phyloP scores from a whole-genome alignment of 805 yeast species.

The Starmerella stellata region DNA sequence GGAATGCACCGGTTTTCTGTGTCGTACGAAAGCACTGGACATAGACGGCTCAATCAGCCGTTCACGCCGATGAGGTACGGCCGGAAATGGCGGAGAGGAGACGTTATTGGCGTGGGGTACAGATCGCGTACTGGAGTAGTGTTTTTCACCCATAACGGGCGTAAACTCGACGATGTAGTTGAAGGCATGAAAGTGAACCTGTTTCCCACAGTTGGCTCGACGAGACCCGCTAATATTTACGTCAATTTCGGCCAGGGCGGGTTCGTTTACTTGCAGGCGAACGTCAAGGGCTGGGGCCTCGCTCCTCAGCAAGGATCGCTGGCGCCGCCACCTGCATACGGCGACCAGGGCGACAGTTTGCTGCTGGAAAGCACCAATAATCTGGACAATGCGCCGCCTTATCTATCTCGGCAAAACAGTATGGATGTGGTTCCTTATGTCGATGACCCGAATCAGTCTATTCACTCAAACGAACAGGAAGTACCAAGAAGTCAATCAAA shows the following conservation, averaged over 20 bases:
- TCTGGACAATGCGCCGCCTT: neutral
- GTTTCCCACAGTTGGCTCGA: constrained; percentile 82
- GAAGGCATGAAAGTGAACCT: constrained; percentile 54
- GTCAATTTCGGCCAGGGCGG: constrained; percentile 83
- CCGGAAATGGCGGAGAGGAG: constrained; percentile 48
- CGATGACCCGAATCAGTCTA: neutral
- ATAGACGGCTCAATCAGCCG: constrained; percentile 63
- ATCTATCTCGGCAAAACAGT: neutral
- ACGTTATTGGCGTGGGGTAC: constrained; percentile 84
- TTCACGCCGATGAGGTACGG: constrained; percentile 32
- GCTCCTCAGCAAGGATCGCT: constrained; percentile 79
- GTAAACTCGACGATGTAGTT: constrained; percentile 64
- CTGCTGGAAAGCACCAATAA: constrained; percentile 26
- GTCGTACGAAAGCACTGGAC: constrained; percentile 75
- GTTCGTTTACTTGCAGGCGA: constrained; percentile 76
- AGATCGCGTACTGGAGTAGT: constrained; percentile 66
- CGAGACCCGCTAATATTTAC: constrained; percentile 62
- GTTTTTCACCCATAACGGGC: constrained; percentile 89
- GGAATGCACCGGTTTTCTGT: constrained; percentile 76
- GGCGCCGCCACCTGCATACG: constrained; percentile 88
- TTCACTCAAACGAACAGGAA: neutral
- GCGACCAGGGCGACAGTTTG: constrained; percentile 59
- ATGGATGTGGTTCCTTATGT: too few relatives aligned
- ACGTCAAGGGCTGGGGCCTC: constrained; percentile 87
- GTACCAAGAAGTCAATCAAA: too few relatives aligned